Evolutionary conservation across 2,329 filamentous ascomycete species (phyloP), one percentile per base, ranked within the genome.

Genomic region (Talaromyces pinophilus): DNA sequence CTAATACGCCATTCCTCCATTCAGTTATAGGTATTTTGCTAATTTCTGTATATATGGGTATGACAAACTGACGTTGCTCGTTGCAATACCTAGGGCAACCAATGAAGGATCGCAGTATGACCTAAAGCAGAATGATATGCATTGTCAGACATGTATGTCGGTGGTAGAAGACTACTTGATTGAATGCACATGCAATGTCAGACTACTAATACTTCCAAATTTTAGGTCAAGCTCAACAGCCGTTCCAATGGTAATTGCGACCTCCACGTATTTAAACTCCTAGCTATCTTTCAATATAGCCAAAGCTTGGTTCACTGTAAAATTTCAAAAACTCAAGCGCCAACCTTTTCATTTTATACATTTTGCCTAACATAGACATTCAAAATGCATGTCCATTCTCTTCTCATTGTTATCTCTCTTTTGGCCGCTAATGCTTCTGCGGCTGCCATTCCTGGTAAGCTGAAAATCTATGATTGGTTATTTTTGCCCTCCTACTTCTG

Each of bases 251-350:
- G n/a, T 11, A 22, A 1, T 8, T 46, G 42, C 7, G 22, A 50
- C 22, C n/a, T 28, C 13, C 4, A 50, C 13, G 5, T 50, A 50
- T 50, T 50, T 50, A 28, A 15, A 50, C 11, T 15, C 46, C 46
- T 50, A 10, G 5, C 28, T 28, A 28, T 50, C 46, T 19, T 48
- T 48, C 40, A 25, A 50, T 13, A 50, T 28, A 19, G 5, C 11
- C 13, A 50, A 28, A 19, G 19, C 13, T 50, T 50, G 22, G 13
- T 25, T 50, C 22, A 25, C 44, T 22, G 10, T 6, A 13, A 22
- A n/a, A 8, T 48, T 48, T 8, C 6, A 4, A 48, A 28, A 3
- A 48, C 10, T 48, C 73, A 73, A 50, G 59, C 52, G 17, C n/a
- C 8, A 19, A 19, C 17, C 15, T n/a, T 8, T 44, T 17, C 3